Evolutionary conservation across 2,329 filamentous ascomycete genomes (phyloP), one percentile per base, ranked within the genome.

Genomic region (Phyllosticta capitalensis): DNA sequence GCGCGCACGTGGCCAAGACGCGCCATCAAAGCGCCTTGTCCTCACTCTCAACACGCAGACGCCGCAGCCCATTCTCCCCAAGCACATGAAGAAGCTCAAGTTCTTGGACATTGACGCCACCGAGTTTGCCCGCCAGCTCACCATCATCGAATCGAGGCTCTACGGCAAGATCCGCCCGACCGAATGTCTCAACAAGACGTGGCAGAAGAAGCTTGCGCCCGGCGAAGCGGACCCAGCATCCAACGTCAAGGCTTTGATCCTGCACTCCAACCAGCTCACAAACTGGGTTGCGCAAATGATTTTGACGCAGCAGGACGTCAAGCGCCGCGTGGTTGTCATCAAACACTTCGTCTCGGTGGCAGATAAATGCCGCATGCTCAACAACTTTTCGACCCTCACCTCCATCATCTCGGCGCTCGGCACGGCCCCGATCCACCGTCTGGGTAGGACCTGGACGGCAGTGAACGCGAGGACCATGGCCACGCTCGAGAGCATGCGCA

Each of bases 231-330:
- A 96, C 67, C 89, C 92, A 33, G 92, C 94, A 9, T 84, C 90
- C 0, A 97, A 99, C 67, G 90, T 99, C 66, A 96, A 97, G 75
- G 89, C 91, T 9, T 81, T 99, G 63, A 99, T 99, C 75, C 79
- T 97, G 56, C 94, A 99, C 75, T 97, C 94, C 0, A 99, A 99
- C 69, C 92, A 97, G 73, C 86, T 99, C 79, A 99, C 94, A 5
- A 99, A 97, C 71, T 99, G 94, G 94, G 94, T 97, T 55, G 94
- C 94, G 28, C 92, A 97, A 74, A 97, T 99, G 94, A 97, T 99
- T 65, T 76, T 99, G 63, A 92, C 88, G 0, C 94, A 99, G 74
- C 83, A 87, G 67, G 94, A 99, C 71, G 89, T 96, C 63, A 96
- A 94, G 79, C 95, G 95, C 74, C 85, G 94, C 66, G 92, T 97